Conservation (phyloP, 805 yeast genomes). For the Lachancea thermotolerans region DNA sequence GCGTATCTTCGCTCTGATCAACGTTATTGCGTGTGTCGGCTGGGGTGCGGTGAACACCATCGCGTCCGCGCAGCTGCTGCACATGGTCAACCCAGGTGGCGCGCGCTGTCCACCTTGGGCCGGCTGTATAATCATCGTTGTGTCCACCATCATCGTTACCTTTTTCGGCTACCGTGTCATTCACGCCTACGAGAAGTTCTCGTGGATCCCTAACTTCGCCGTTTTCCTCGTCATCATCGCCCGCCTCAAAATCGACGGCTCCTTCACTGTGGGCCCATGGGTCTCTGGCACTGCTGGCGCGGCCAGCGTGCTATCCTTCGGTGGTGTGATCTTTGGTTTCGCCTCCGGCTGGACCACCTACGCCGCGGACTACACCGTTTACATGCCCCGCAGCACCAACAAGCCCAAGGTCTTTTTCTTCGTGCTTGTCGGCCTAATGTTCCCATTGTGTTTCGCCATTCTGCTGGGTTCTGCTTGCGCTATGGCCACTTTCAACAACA, state of each 20-base stretch:
- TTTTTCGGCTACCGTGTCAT: constrained; percentile 81
- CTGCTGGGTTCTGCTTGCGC: constrained; percentile 83
- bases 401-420: constrained; percentile 54
- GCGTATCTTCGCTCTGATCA: constrained; percentile 70
- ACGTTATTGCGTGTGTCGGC: constrained; percentile 82
- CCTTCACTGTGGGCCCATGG: constrained; percentile 50
- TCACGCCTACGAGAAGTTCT: constrained; percentile 74
- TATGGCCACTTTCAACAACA: constrained; percentile 50
- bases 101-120: constrained; percentile 79
- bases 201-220: constrained; percentile 78
- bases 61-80: constrained; percentile 78
- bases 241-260: constrained; percentile 59
- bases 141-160: constrained; percentile 63
- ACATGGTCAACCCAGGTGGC: constrained; percentile 57
- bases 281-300: constrained; percentile 59
- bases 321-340: constrained; percentile 78
- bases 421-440: constrained; percentile 54
- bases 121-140: constrained; percentile 68
- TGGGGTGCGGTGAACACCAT: constrained; percentile 94
- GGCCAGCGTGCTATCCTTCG: constrained; percentile 71
- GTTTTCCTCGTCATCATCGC: constrained; percentile 75
- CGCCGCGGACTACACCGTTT: constrained; percentile 88
- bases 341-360: constrained; percentile 94
- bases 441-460: constrained; percentile 68
- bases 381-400: constrained; percentile 64